A percentile compares a stretch with the other conserved stretches of the same genome.
phyloP scores from a whole-genome alignment of 441 rosid species.

The Euphorbia schlechtendalii region DNA sequence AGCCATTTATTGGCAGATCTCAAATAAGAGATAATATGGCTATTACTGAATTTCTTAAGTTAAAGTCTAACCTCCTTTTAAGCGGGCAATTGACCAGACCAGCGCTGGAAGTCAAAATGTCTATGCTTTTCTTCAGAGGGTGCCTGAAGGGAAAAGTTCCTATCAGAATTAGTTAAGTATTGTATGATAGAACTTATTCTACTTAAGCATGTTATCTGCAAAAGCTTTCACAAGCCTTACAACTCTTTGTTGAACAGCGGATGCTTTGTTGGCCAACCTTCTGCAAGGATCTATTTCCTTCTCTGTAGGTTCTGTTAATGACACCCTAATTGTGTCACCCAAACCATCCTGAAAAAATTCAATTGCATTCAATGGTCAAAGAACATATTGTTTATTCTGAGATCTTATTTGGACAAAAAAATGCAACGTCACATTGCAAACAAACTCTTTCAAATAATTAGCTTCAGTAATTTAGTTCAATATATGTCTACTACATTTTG shows the following conservation, averaged over 20 bases:
- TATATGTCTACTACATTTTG: slow-evolving; percentile 7
- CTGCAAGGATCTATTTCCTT: slow-evolving; percentile 95
- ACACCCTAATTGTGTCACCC: slow-evolving; percentile 96
- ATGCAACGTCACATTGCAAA: too few relatives aligned
- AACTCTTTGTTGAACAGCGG: slow-evolving; percentile 84
- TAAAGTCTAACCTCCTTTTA: slow-evolving; percentile 71
- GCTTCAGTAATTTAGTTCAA: background rate
- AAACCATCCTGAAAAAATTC: slow-evolving; percentile 73
- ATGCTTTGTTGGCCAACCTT: slow-evolving; percentile 79
- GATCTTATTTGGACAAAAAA: background rate
- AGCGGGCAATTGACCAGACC: slow-evolving; percentile 78
- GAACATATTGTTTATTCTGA: too few relatives aligned
- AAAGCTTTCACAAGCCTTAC: slow-evolving; percentile 36
- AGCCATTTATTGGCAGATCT: slow-evolving; percentile 13
- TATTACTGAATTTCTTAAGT: background rate
- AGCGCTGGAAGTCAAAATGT: slow-evolving; percentile 85
- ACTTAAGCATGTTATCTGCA: slow-evolving; percentile 16
- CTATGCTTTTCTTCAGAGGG: slow-evolving; percentile 95
- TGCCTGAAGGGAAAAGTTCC: slow-evolving; percentile 38
- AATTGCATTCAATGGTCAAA: slow-evolving; percentile 3
- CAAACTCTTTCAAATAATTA: slow-evolving; percentile 1
- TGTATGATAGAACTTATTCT: background rate
- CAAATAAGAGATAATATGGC: slow-evolving; percentile 3
- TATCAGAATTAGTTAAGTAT: slow-evolving; percentile 7
- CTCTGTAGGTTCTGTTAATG: slow-evolving; percentile 94